Evolutionary conservation across 179 eudicot species (phyloP), one percentile per base, ranked within the genome.

Genomic region (Corrigiola litoralis): DNA sequence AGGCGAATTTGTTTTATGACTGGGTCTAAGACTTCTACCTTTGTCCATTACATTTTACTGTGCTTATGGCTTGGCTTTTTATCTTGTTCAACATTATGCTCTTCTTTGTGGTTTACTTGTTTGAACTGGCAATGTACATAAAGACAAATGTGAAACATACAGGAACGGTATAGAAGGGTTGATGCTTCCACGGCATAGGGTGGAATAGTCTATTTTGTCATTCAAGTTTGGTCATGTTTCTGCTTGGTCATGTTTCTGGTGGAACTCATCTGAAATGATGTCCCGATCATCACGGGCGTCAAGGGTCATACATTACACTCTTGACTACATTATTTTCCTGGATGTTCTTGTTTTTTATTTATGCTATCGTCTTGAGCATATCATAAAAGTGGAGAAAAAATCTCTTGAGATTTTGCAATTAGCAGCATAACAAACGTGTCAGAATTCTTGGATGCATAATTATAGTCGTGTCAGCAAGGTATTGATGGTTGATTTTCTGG

Each of bases 201-300:
- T 7, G 5, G 37, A 42, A 41, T 44, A 17, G 74, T 70, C 63
- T 45, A 54, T 10, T 29, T 51, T 61, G 54, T 32, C 61, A 51
- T 16, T 18, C 7, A 13, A 72, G 53, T 65, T 58, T 17, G 55
- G 66, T n/a, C 33, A 27, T 8, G 34, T 57, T 45, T n/a, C n/a
- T n/a, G n/a, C n/a, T n/a, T n/a, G n/a, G n/a, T n/a, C n/a, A n/a
- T n/a, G n/a, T 37, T 6, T 32, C 32, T 44, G 14, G 11, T 12
- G 42, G 6, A 47, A 23, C 51, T 63, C 52, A 3, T 20, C 14
- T 17, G 4, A 6, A 56, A 16, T 2, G 24, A 20, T 36, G 32
- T 18, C 20, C 17, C 14, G 7, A 25, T 1, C 29, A 41, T n/a
- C 17, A 0, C 41, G 24, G 6, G 12, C n/a, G 27, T 28, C 23